phyloP scores from a whole-genome alignment of 1,139 yeast species.

The Debaryomyces subglobosus region DNA sequence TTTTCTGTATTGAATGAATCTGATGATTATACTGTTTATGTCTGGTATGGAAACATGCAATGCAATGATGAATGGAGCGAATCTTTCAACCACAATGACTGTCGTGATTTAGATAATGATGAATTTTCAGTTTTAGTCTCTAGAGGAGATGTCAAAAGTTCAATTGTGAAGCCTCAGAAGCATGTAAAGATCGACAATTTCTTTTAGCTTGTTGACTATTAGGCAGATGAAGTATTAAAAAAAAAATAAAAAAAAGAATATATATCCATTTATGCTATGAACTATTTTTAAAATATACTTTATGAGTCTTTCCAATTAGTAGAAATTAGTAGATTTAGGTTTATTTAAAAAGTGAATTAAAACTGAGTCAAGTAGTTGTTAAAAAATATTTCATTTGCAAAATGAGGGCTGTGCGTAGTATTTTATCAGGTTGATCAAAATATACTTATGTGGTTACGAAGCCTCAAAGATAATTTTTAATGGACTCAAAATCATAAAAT shows the following conservation, averaged over 20 bases:
- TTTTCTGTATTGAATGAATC: not conserved
- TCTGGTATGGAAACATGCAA: conserved; percentile 4
- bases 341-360: too few species aligned
- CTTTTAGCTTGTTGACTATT: not conserved
- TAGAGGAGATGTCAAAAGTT: not conserved
- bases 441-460: too few species aligned
- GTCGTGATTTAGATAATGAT: not conserved
- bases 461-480: too few species aligned
- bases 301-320: not conserved
- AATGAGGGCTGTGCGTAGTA: not conserved
- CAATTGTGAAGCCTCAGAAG: not conserved
- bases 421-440: too few species aligned
- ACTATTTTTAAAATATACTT: not conserved
- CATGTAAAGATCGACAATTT: conserved; percentile 1
- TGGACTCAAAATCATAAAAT: too few species aligned
- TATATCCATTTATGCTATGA: not conserved
- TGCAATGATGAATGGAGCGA: not conserved
- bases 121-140: not conserved
- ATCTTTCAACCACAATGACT: not conserved
- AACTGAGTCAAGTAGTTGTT: too few species aligned
- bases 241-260: conserved; percentile 1
- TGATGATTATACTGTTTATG: not conserved
- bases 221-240: not conserved
- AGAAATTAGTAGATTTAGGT: too few species aligned
- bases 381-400: not conserved